These are phyloP conservation scores for Arabis alpina DNA, from an alignment of 345 rosid species.

Conservation along the genomic window DNA sequence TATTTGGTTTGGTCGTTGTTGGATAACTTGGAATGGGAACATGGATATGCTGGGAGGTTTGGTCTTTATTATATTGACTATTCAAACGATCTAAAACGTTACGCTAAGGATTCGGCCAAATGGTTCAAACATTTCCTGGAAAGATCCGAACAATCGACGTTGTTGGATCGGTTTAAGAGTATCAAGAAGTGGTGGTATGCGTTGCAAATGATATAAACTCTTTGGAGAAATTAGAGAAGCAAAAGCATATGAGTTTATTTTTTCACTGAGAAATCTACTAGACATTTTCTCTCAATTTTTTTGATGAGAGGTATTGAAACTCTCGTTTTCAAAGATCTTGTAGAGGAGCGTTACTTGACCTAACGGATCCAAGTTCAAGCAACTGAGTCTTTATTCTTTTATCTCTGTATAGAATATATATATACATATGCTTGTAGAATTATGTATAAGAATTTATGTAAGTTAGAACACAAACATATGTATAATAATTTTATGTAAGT, in stretches of 20 bases:
- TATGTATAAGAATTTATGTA: too few relatives aligned
- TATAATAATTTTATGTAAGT: too few relatives aligned
- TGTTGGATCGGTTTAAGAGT: conserved; percentile 1
- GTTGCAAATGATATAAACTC: neutral
- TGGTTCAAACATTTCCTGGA: conserved; percentile 54
- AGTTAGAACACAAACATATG: too few relatives aligned
- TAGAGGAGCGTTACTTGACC: too few relatives aligned
- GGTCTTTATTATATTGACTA: conserved; percentile 60
- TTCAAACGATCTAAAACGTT: conserved; percentile 46
- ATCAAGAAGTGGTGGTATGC: conserved; percentile 27
- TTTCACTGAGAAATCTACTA: too few relatives aligned
- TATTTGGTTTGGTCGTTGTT: conserved; percentile 58
- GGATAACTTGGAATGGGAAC: conserved; percentile 64
- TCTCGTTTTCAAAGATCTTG: too few relatives aligned
- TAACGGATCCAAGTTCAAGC: too few relatives aligned
- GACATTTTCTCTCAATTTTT: too few relatives aligned
- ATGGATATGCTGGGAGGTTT: conserved; percentile 48
- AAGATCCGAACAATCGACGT: neutral
- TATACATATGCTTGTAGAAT: too few relatives aligned
- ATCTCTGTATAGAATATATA: too few relatives aligned
- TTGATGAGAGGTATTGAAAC: too few relatives aligned
- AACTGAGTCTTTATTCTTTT: too few relatives aligned
- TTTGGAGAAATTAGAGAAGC: neutral
- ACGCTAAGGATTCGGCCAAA: conserved; percentile 50
- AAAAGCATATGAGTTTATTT: neutral